Conservation (phyloP, 2,329 filamentous ascomycete genomes). For the Neurospora sp. region DNA sequence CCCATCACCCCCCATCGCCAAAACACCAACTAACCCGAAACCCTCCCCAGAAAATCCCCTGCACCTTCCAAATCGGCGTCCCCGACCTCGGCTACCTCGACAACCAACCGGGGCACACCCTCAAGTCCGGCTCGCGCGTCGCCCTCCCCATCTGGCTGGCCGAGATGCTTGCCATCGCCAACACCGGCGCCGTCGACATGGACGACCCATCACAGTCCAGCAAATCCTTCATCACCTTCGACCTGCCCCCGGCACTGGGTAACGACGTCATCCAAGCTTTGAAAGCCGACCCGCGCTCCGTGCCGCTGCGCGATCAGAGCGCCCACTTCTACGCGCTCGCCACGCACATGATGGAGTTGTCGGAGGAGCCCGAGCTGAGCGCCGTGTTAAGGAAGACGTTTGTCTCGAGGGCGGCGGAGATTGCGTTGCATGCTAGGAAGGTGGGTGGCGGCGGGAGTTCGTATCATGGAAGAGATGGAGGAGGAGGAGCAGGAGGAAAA, state of each 20-base stretch:
- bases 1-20: too few species aligned
- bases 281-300: conserved; percentile 78
- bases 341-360: conserved; percentile 77
- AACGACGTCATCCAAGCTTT: conserved; percentile 78
- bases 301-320: conserved; percentile 73
- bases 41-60: conserved; percentile 72
- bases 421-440: conserved; percentile 83
- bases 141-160: conserved; percentile 88
- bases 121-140: conserved; percentile 72
- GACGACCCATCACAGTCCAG: conserved; percentile 24
- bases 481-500: conserved; percentile 58
- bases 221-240: conserved; percentile 63
- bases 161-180: conserved; percentile 77
- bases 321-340: conserved; percentile 83
- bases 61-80: conserved; percentile 85
- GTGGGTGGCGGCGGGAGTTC: conserved; percentile 49
- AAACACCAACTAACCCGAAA: conserved; percentile 6
- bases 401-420: conserved; percentile 67
- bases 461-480: conserved; percentile 19
- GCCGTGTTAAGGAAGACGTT: conserved; percentile 70
- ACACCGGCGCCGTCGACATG: conserved; percentile 25
- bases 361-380: conserved; percentile 71
- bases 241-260: conserved; percentile 68
- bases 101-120: conserved; percentile 59
- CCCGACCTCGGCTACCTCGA: conserved; percentile 82